These are phyloP conservation scores for Dactylis glomerata DNA, from an alignment of 176 grass and related monocot genomes.

Conservation along the genomic window DNA sequence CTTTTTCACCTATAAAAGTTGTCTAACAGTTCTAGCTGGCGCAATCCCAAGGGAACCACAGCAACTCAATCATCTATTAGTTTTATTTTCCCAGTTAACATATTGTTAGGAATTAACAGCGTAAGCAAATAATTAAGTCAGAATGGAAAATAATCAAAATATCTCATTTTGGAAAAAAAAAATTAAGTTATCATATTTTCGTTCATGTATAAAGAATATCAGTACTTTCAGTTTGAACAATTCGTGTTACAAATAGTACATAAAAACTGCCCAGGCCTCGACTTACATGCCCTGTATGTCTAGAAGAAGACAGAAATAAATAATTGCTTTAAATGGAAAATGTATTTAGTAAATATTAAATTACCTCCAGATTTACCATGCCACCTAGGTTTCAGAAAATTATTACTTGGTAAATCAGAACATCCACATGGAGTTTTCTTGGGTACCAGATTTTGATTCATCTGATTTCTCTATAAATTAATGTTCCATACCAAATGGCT, in stretches of 20 bases:
- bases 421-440: neutral
- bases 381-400: neutral
- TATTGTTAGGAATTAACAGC: neutral
- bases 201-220: slow-evolving; percentile 4
- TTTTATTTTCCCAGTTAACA: neutral
- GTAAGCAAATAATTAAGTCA: neutral
- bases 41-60: neutral
- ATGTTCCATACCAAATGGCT: neutral
- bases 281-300: neutral
- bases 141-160: neutral
- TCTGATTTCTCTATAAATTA: neutral
- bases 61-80: neutral
- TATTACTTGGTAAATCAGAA: neutral
- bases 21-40: neutral
- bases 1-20: neutral
- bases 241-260: neutral
- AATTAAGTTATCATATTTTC: neutral
- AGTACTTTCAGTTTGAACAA: neutral
- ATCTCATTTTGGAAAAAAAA: neutral
- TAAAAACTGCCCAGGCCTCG: neutral
- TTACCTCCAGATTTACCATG: neutral
- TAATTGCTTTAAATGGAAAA: neutral
- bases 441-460: neutral
- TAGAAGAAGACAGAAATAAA: neutral
- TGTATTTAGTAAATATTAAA: neutral